phyloP scores from a whole-genome alignment of 768 basidiomycete genomes.

The Mycena polygramma region DNA sequence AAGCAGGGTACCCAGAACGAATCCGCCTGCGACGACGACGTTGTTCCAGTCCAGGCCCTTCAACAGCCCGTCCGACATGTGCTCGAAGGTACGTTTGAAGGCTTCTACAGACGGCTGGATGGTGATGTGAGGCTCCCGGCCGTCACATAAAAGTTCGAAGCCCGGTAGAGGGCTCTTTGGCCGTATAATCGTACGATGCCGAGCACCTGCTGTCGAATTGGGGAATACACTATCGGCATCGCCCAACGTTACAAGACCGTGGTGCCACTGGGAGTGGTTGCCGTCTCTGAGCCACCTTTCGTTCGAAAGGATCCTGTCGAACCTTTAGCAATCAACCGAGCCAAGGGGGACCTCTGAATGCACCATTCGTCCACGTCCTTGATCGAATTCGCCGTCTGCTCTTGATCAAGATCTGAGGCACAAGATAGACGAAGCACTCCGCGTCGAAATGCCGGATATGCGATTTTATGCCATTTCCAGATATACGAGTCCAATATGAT shows the following conservation, averaged over 20 bases:
- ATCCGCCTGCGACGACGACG: conserved; percentile 22
- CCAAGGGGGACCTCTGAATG: background rate
- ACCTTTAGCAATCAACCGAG: too few relatives aligned
- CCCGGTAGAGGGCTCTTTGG: conserved; percentile 1
- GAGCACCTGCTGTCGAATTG: background rate
- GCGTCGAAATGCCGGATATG: conserved; percentile 12
- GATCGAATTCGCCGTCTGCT: background rate
- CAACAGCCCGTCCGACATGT: conserved; percentile 23
- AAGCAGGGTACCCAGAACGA: conserved; percentile 17
- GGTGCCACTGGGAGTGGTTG: conserved; percentile 9
- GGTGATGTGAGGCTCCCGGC: conserved; percentile 4
- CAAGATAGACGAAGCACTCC: background rate
- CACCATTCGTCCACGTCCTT: conserved; percentile 27
- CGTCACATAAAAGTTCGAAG: conserved; percentile 7
- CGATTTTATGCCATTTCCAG: conserved; percentile 19
- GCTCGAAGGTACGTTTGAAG: conserved; percentile 19
- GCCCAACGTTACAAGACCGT: conserved; percentile 22
- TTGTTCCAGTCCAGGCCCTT: conserved; percentile 27
- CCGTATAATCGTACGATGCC: conserved; percentile 9
- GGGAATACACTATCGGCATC: background rate
- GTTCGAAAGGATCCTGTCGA: conserved; percentile 21
- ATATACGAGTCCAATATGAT: conserved; percentile 1
- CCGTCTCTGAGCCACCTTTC: conserved; percentile 25
- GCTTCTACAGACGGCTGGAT: conserved; percentile 27
- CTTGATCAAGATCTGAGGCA: background rate